phyloP scores from a whole-genome alignment of 148 eudicot species.

The Rhododendron williamsianum region DNA sequence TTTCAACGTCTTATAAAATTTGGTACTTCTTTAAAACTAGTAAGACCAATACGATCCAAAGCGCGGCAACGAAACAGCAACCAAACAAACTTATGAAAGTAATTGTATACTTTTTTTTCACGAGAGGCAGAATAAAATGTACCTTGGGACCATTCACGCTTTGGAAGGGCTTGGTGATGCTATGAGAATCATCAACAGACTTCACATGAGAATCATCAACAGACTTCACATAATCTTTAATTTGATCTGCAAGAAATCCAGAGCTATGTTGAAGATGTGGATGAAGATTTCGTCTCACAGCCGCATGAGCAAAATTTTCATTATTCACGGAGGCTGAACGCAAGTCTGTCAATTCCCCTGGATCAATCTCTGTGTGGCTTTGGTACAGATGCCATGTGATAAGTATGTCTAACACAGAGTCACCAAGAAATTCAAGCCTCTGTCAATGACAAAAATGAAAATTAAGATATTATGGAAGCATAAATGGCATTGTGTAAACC shows the following conservation, averaged over 20 bases:
- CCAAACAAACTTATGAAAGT: background rate
- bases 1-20: background rate
- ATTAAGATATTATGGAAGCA: background rate
- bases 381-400: constrained; percentile 71
- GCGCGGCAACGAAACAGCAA: background rate
- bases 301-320: constrained; percentile 75
- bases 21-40: background rate
- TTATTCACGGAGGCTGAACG: constrained; percentile 96
- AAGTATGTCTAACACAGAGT: constrained; percentile 81
- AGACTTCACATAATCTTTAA: constrained; percentile 45
- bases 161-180: constrained; percentile 30
- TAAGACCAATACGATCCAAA: background rate
- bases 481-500: background rate
- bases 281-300: constrained; percentile 59
- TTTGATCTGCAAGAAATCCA: constrained; percentile 41
- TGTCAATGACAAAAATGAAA: constrained; percentile 20
- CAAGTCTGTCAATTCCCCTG: constrained; percentile 87
- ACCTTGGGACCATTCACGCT: constrained; percentile 70
- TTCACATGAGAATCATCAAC: constrained; percentile 38
- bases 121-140: background rate
- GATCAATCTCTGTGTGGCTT: constrained; percentile 60
- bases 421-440: constrained; percentile 97
- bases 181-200: constrained; percentile 35
- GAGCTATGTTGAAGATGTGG: constrained; percentile 72
- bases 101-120: background rate